These are phyloP conservation scores for Aspergillus intermedius DNA, from an alignment of 2,329 filamentous ascomycete genomes.

Conservation along the genomic window DNA sequence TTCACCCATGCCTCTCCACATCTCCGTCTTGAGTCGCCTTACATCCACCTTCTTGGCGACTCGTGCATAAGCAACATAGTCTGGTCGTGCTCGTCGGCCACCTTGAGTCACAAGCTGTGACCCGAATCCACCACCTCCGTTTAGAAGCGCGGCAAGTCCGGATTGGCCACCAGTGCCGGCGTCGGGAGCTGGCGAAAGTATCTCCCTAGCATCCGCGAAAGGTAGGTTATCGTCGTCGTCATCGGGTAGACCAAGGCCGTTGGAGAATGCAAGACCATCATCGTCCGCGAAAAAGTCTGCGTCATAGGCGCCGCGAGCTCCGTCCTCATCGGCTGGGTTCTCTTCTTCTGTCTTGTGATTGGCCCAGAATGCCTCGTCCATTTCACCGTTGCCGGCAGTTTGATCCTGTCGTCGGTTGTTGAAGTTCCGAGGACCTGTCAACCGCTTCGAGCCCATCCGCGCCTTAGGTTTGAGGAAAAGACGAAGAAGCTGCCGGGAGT, in stretches of 20 bases:
- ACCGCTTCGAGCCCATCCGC: slow-evolving; percentile 63
- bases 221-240: slow-evolving; percentile 43
- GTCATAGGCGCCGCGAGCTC: slow-evolving; percentile 73
- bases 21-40: slow-evolving; percentile 56
- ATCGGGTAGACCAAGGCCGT: slow-evolving; percentile 40
- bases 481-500: slow-evolving; percentile 79
- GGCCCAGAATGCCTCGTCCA: slow-evolving; percentile 96
- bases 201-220: slow-evolving; percentile 45
- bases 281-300: slow-evolving; percentile 93
- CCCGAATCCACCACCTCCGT: slow-evolving; percentile 47
- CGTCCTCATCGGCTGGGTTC: slow-evolving; percentile 47
- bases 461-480: slow-evolving; percentile 95
- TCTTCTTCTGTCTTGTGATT: slow-evolving; percentile 52
- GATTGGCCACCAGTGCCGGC: slow-evolving; percentile 30
- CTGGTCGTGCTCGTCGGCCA: slow-evolving; percentile 51
- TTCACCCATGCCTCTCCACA: slow-evolving; percentile 58
- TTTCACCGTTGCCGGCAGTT: slow-evolving; percentile 62
- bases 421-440: slow-evolving; percentile 41
- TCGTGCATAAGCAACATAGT: slow-evolving; percentile 60
- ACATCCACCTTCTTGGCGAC: slow-evolving; percentile 64
- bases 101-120: slow-evolving; percentile 58
- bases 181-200: slow-evolving; percentile 38
- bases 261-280: slow-evolving; percentile 42
- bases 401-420: slow-evolving; percentile 39
- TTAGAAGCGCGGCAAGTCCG: slow-evolving; percentile 34